Evolutionary conservation across 768 basidiomycete genomes (phyloP).

Genomic region (Trametes cinnabarina): DNA sequence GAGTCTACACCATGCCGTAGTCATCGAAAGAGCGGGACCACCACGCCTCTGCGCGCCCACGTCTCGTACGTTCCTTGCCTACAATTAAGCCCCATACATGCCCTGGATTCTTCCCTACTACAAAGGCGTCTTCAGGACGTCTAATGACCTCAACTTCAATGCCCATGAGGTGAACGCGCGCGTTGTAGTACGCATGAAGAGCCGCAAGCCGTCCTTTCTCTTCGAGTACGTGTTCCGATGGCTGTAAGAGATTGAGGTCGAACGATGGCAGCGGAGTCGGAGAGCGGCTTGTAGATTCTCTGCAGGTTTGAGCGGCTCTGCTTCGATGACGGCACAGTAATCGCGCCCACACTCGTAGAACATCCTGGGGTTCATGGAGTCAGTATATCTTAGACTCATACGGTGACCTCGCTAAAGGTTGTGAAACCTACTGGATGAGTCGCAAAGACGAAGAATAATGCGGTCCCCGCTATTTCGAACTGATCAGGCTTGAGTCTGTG

Average conservation of each 20-base stretch:
- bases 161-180: conserved; percentile 17
- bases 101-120: background rate
- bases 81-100: background rate
- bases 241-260: conserved; percentile 13
- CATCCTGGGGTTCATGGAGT: conserved; percentile 12
- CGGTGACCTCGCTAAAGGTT: background rate
- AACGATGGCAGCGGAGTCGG: conserved; percentile 7
- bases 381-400: background rate
- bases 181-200: conserved; percentile 17
- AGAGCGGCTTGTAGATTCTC: background rate
- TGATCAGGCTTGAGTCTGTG: background rate
- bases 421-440: conserved; percentile 21
- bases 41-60: background rate
- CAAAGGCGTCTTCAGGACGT: conserved; percentile 28
- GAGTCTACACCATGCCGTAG: too few relatives aligned
- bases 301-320: background rate
- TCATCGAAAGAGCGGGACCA: too few relatives aligned
- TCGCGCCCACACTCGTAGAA: conserved; percentile 22
- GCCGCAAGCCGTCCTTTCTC: conserved; percentile 20
- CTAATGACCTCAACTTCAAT: conserved; percentile 23
- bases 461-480: conserved; percentile 23
- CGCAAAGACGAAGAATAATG: conserved; percentile 26
- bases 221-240: conserved; percentile 13
- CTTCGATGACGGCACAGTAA: conserved; percentile 11
- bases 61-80: too few relatives aligned